Evolutionary conservation across 345 rosid species (phyloP).

Genomic region (Aquilaria yunnanensis): DNA sequence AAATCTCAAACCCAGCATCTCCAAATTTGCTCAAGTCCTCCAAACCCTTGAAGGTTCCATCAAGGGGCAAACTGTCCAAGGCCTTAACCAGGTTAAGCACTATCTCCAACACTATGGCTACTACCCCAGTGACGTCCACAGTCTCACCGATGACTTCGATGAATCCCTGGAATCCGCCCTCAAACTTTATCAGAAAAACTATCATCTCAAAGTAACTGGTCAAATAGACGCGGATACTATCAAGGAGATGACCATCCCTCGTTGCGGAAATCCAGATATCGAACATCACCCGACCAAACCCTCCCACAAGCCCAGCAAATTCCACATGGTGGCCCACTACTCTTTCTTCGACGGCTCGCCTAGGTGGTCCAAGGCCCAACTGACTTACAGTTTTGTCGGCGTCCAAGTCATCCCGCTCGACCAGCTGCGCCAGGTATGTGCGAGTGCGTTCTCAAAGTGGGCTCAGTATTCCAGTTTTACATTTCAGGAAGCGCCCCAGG

Average conservation of each 20-base stretch:
- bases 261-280: constrained; percentile 20
- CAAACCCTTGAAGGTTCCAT: constrained; percentile 10
- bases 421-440: not conserved
- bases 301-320: not conserved
- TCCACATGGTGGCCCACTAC: constrained; percentile 24
- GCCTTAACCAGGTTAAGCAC: constrained; percentile 4
- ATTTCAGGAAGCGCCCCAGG: not conserved
- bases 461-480: constrained; percentile 15
- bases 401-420: constrained; percentile 6
- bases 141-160: not conserved
- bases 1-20: too few species aligned
- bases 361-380: constrained; percentile 23
- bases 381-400: constrained; percentile 22
- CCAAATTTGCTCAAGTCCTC: not conserved
- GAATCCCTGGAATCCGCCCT: constrained; percentile 9
- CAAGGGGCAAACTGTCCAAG: constrained; percentile 12
- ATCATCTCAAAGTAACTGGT: constrained; percentile 11
- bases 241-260: constrained; percentile 13
- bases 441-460: constrained; percentile 26
- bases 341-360: constrained; percentile 11
- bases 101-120: constrained; percentile 19
- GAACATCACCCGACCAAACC: constrained; percentile 9
- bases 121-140: not conserved
- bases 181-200: constrained; percentile 11
- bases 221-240: constrained; percentile 1